Conservation (phyloP, 2,329 filamentous ascomycete genomes). For the Bimuria novae-zelandiae region DNA sequence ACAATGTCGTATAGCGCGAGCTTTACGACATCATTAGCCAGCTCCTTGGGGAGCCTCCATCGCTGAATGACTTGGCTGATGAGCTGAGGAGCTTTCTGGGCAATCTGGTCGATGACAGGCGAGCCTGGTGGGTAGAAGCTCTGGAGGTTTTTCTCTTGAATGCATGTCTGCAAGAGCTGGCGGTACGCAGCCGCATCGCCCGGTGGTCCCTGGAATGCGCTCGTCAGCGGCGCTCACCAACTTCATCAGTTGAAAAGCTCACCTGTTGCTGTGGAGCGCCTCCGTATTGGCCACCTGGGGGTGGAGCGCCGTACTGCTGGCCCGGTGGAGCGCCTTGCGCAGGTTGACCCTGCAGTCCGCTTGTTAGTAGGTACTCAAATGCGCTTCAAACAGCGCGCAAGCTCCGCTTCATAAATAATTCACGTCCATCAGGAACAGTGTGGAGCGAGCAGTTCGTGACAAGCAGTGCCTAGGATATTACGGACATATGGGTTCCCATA, state of each 20-base stretch:
- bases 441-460: background rate
- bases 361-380: constrained; percentile 14
- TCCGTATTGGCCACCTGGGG: constrained; percentile 9
- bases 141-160: constrained; percentile 65
- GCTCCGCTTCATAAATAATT: constrained; percentile 28
- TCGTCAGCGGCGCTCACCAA: background rate
- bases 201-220: constrained; percentile 26
- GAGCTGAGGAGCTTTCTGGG: constrained; percentile 54
- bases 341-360: background rate
- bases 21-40: constrained; percentile 67
- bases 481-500: constrained; percentile 39
- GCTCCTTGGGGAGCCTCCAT: constrained; percentile 63
- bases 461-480: constrained; percentile 7
- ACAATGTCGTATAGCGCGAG: constrained; percentile 66
- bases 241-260: constrained; percentile 41
- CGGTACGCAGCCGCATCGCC: constrained; percentile 61
- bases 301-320: constrained; percentile 26
- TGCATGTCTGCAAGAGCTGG: constrained; percentile 58
- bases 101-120: constrained; percentile 57
- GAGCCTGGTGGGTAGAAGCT: constrained; percentile 62
- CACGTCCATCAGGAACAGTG: too few species aligned
- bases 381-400: background rate
- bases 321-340: constrained; percentile 11
- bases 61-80: constrained; percentile 61
- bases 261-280: constrained; percentile 18